Evolutionary conservation across 139 green algal species (phyloP).

Genomic region (Edaphochlamys debaryana): DNA sequence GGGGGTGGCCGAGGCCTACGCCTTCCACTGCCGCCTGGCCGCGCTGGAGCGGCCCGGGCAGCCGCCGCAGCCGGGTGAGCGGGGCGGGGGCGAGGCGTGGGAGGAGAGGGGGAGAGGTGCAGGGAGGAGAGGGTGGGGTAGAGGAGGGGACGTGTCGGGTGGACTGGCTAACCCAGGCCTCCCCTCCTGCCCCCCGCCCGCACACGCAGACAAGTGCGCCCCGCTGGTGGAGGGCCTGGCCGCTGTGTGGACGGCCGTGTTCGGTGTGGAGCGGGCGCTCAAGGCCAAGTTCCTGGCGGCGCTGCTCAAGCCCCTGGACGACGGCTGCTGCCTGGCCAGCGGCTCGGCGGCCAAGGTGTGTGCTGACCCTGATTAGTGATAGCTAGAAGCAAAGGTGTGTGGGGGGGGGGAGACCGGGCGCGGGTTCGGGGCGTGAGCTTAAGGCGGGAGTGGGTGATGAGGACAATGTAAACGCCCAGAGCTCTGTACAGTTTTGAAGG

Average conservation of each 20-base stretch:
- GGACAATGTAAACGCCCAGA: too few relatives aligned
- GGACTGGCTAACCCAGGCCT: too few relatives aligned
- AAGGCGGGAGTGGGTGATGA: too few relatives aligned
- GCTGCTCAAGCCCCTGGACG: slow-evolving; percentile 65
- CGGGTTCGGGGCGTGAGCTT: too few relatives aligned
- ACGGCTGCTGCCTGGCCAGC: slow-evolving; percentile 40
- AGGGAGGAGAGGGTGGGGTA: too few relatives aligned
- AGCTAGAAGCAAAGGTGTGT: not conserved
- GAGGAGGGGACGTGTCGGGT: too few relatives aligned
- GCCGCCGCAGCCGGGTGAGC: slow-evolving; percentile 4
- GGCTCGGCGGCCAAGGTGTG: slow-evolving; percentile 7
- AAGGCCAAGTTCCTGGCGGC: slow-evolving; percentile 54
- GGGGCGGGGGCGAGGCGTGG: too few relatives aligned
- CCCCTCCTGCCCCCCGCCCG: not conserved
- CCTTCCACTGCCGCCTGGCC: slow-evolving; percentile 61
- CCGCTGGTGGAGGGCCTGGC: slow-evolving; percentile 53
- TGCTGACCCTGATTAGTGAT: too few relatives aligned
- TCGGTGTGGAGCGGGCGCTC: slow-evolving; percentile 50
- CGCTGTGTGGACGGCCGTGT: slow-evolving; percentile 55
- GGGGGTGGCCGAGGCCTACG: slow-evolving; percentile 59
- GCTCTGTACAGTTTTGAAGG: too few relatives aligned
- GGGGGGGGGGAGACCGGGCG: not conserved
- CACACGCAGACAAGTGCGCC: slow-evolving; percentile 34
- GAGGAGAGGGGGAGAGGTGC: too few relatives aligned
- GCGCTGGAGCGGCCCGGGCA: not conserved